These are phyloP conservation scores for Stephania cephalantha DNA, from an alignment of 164 flowering plant genomes.

Conservation along the genomic window DNA sequence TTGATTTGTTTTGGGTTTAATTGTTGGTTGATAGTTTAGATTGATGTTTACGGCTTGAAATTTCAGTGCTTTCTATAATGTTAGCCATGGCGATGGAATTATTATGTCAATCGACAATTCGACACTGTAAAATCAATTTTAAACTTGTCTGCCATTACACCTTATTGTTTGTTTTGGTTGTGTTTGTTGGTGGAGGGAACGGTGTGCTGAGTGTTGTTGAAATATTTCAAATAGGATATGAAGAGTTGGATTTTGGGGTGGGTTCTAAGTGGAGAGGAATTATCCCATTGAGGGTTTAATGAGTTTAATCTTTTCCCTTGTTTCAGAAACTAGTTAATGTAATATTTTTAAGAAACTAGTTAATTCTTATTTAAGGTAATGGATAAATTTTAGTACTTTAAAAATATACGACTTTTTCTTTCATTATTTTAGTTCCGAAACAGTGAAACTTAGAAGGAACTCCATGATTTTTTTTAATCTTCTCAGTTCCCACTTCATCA, in stretches of 20 bases:
- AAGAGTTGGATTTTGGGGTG: not conserved
- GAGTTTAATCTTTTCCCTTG: not conserved
- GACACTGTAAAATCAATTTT: not conserved
- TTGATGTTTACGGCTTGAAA: not conserved
- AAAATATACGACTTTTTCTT: too few relatives aligned
- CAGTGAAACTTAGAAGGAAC: not conserved
- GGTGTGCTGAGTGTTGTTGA: not conserved
- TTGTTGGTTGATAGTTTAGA: not conserved
- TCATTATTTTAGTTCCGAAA: not conserved
- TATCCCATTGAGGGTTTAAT: not conserved
- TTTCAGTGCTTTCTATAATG: not conserved
- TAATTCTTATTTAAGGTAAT: not conserved
- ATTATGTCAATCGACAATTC: not conserved
- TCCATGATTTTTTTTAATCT: not conserved
- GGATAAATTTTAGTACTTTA: not conserved
- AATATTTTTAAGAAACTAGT: not conserved
- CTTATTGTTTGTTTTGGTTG: not conserved
- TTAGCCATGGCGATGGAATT: not conserved
- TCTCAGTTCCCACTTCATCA: not conserved
- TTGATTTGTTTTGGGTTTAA: not conserved
- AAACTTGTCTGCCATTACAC: not conserved
- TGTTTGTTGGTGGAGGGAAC: not conserved
- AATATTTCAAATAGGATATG: not conserved
- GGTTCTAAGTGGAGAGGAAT: not conserved
- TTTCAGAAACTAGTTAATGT: not conserved